Evolutionary conservation across 1,139 yeast species (phyloP), one percentile per base, ranked within the genome.

Genomic region (Candida sanyaensis): DNA sequence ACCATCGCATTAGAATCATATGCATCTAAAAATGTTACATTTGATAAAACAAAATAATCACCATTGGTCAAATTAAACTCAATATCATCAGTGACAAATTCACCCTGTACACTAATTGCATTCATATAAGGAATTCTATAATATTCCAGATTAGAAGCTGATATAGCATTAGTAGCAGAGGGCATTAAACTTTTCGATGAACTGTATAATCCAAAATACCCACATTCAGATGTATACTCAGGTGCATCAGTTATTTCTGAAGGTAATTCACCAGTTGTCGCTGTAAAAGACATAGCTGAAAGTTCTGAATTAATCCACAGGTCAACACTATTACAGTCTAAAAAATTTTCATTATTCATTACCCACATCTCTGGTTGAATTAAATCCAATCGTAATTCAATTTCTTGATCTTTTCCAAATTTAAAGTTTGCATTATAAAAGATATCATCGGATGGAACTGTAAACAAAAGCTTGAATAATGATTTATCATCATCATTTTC

Each of bases 351-450:
- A 4, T 61, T 61, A 49, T 68, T 62, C 64, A 73, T 55, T 1
- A 68, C 73, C 75, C 75, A 72, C 1, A 69, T 42, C 23, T 71
- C 73, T 5, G 75, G 71, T 49, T 71, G 77, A 11, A 63, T 36
- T 5, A 68, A 30, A 51, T 72, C 77, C 38, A 71, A 46, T 23
- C 75, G 49, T 17, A 72, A 50, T 10, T 55, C 59, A 17, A 69
- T 24, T 1, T 54, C 51, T 37, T 52, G 40, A 28, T 44, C 42
- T 10, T 39, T 29, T 11, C 58, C 59, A 38, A 56, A 39, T 31
- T 41, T 45, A 31, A 56, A 48, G 9, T 42, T 44, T 9, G 43
- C 50, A 51, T 63, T 62, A 44, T 57, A 63, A 43, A 55, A 62
- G 17, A 27, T 37, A 36, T 53, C 54, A 12, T 44, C 53, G 0